phyloP scores from a whole-genome alignment of 352 stramenopile genomes.

The Phytophthora cryptogea region DNA sequence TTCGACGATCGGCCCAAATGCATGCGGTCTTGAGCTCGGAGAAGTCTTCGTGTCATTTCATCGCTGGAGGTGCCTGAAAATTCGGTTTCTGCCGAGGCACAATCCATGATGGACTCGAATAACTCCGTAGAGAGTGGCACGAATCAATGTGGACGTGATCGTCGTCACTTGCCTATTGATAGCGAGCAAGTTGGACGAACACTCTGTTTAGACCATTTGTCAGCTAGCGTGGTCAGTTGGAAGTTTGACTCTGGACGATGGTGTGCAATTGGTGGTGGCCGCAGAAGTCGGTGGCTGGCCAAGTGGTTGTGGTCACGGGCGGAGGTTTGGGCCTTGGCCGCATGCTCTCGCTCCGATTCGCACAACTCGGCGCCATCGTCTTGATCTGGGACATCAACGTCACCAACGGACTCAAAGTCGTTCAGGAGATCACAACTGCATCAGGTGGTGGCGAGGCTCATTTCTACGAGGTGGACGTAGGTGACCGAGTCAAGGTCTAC shows the following conservation, averaged over 20 bases:
- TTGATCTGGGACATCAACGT: slow-evolving; percentile 35
- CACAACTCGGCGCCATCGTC: slow-evolving; percentile 24
- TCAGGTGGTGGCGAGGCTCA: slow-evolving; percentile 10
- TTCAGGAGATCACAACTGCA: slow-evolving; percentile 24
- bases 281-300: slow-evolving; percentile 36
- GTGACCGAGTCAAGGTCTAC: slow-evolving; percentile 14
- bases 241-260: background rate
- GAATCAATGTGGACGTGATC: no score
- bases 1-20: slow-evolving; percentile 68
- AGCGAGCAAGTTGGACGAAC: no score
- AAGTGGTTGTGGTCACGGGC: slow-evolving; percentile 47
- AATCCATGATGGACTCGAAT: no score
- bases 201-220: no score
- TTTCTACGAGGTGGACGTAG: slow-evolving; percentile 34
- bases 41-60: background rate
- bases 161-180: no score
- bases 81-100: no score
- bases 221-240: no score
- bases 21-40: slow-evolving; percentile 35
- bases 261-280: slow-evolving; percentile 22
- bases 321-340: slow-evolving; percentile 44
- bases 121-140: no score
- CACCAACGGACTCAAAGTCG: slow-evolving; percentile 15
- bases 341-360: slow-evolving; percentile 30
- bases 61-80: slow-evolving; percentile 14